Conservation (phyloP, 2,329 filamentous ascomycete genomes). For the Epichloe glyceriae region DNA sequence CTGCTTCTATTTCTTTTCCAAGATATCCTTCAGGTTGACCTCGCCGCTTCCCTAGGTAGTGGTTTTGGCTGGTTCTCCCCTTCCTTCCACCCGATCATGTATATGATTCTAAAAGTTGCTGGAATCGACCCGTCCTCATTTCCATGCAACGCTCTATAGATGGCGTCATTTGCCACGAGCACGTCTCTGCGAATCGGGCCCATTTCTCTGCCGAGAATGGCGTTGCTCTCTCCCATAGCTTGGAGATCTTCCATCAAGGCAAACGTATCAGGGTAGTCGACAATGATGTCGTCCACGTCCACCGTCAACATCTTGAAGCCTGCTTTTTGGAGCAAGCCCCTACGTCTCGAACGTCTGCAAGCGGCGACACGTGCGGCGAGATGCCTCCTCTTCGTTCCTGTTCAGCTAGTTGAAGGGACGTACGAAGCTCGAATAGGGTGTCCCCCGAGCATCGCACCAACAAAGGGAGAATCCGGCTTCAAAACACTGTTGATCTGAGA, state of each 20-base stretch:
- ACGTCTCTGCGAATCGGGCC: slow-evolving; percentile 70
- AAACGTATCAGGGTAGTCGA: slow-evolving; percentile 85
- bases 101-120: slow-evolving; percentile 89
- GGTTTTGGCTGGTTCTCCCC: slow-evolving; percentile 67
- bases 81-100: slow-evolving; percentile 98
- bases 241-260: slow-evolving; percentile 88
- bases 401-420: slow-evolving; percentile 84
- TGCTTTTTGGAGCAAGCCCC: slow-evolving; percentile 76
- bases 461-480: slow-evolving; percentile 82
- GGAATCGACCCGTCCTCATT: slow-evolving; percentile 66
- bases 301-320: slow-evolving; percentile 95
- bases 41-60: slow-evolving; percentile 73
- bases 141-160: slow-evolving; percentile 79
- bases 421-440: slow-evolving; percentile 83
- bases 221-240: slow-evolving; percentile 92
- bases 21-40: slow-evolving; percentile 75
- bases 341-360: slow-evolving; percentile 85
- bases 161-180: slow-evolving; percentile 72
- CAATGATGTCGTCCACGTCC: slow-evolving; percentile 92
- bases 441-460: slow-evolving; percentile 97
- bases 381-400: slow-evolving; percentile 85
- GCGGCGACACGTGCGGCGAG: slow-evolving; percentile 75
- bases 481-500: slow-evolving; percentile 75
- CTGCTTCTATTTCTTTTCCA: slow-evolving; percentile 31
- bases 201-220: slow-evolving; percentile 72